phyloP scores from a whole-genome alignment of 441 rosid genomes.

The Arabidopsis hybrid region DNA sequence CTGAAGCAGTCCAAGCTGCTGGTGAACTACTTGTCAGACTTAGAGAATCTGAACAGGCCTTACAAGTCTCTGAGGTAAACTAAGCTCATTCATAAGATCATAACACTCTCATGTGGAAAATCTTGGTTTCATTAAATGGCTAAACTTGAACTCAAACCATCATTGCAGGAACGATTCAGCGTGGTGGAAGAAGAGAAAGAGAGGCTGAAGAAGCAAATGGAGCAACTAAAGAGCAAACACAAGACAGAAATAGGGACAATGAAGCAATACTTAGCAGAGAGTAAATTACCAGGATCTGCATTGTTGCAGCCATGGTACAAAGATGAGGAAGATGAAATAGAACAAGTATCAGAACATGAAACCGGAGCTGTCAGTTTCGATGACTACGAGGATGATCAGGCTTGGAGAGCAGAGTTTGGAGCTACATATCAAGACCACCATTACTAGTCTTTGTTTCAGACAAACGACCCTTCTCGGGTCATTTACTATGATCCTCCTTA shows the following conservation, averaged over 20 bases:
- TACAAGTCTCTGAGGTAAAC: constrained; percentile 77
- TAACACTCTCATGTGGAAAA: not conserved
- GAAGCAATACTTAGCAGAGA: constrained; percentile 94
- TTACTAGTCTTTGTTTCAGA: constrained; percentile 35
- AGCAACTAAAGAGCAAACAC: constrained; percentile 87
- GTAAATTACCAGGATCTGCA: constrained; percentile 89
- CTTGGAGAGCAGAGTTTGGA: constrained; percentile 98
- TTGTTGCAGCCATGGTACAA: constrained; percentile 49
- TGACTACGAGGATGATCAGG: constrained; percentile 51
- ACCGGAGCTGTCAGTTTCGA: constrained; percentile 38
- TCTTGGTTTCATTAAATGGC: constrained; percentile 8
- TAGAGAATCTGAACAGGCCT: constrained; percentile 85
- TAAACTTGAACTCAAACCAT: constrained; percentile 7
- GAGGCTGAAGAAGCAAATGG: constrained; percentile 76
- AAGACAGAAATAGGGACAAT: constrained; percentile 91
- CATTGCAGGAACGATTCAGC: constrained; percentile 64
- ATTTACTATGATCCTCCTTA: constrained; percentile 18
- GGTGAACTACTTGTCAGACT: constrained; percentile 91
- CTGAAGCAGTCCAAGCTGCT: constrained; percentile 98
- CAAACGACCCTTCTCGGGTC: constrained; percentile 45
- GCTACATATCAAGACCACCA: constrained; percentile 79
- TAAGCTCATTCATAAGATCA: no score
- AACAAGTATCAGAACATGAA: constrained; percentile 40
- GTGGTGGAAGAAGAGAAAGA: constrained; percentile 70
- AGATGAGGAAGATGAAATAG: constrained; percentile 51